Conservation (phyloP, 768 basidiomycete genomes). For the Hortiboletus campestris region DNA sequence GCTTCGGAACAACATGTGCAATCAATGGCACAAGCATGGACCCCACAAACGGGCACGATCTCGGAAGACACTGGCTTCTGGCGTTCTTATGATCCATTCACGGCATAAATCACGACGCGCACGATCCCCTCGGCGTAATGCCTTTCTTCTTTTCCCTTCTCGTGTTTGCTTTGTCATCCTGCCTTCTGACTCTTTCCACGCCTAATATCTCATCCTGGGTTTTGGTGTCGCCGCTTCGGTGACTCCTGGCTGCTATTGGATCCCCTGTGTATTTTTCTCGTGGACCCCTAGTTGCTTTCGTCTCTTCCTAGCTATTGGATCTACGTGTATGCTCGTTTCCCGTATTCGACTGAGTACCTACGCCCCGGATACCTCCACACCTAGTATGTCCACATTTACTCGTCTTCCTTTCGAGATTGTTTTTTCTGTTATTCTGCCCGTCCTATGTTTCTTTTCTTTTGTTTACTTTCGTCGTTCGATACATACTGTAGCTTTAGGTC, state of each 20-base stretch:
- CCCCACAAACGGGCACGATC: constrained; percentile 12
- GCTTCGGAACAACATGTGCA: constrained; percentile 17
- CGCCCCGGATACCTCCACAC: constrained; percentile 4
- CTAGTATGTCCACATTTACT: neutral
- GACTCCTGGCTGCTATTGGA: constrained; percentile 2
- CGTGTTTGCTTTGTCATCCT: neutral
- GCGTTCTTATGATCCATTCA: constrained; percentile 27
- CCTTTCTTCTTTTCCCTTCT: neutral
- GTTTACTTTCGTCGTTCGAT: neutral
- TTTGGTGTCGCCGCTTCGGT: neutral
- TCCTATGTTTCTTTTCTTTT: neutral
- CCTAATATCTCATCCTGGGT: neutral
- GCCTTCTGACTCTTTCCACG: neutral
- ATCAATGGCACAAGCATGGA: constrained; percentile 17
- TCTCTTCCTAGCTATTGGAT: neutral
- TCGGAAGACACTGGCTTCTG: constrained; percentile 23
- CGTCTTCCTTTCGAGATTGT: neutral
- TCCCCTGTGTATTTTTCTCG: constrained; percentile 11
- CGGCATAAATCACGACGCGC: constrained; percentile 14
- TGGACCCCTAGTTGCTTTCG: neutral
- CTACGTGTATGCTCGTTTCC: neutral
- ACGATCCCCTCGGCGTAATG: neutral
- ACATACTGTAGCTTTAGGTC: neutral
- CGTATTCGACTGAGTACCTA: neutral
- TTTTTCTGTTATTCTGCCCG: neutral